These are phyloP conservation scores for Polychaeton citri DNA, from an alignment of 2,329 filamentous ascomycete genomes.

Conservation along the genomic window DNA sequence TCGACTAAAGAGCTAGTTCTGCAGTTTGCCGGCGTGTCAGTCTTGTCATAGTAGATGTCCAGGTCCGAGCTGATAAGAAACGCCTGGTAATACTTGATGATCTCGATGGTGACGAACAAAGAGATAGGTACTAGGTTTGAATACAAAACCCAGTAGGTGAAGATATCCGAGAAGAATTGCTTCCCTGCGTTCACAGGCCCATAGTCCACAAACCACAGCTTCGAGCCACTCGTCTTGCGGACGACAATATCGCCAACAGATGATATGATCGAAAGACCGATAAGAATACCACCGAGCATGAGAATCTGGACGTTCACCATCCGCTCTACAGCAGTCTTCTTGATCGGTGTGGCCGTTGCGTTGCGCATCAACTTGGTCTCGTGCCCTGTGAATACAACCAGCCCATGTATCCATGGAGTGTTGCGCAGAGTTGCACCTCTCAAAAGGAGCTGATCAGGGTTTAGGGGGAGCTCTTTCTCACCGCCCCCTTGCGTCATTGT, in stretches of 20 bases:
- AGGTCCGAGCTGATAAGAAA: slow-evolving; percentile 95
- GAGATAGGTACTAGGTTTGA: slow-evolving; percentile 95
- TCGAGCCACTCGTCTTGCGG: slow-evolving; percentile 47
- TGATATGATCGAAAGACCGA: slow-evolving; percentile 75
- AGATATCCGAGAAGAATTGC: slow-evolving; percentile 85
- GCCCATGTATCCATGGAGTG: slow-evolving; percentile 90
- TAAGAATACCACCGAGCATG: slow-evolving; percentile 71
- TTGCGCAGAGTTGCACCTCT: slow-evolving; percentile 89
- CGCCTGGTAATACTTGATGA: slow-evolving; percentile 98
- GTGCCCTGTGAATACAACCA: slow-evolving; percentile 94
- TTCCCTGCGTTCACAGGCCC: slow-evolving; percentile 51
- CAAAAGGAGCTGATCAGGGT: slow-evolving; percentile 83
- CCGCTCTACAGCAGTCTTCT: slow-evolving; percentile 87
- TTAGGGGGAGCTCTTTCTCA: slow-evolving; percentile 81
- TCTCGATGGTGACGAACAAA: slow-evolving; percentile 90
- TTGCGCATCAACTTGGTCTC: slow-evolving; percentile 99
- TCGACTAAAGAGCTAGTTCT: slow-evolving; percentile 93
- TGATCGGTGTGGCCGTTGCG: slow-evolving; percentile 91
- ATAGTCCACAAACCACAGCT: slow-evolving; percentile 62
- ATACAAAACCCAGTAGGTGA: slow-evolving; percentile 97
- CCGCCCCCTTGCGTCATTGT: slow-evolving; percentile 82
- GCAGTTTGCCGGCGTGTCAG: slow-evolving; percentile 88
- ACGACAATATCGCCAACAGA: slow-evolving; percentile 82
- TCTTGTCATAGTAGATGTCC: slow-evolving; percentile 95
- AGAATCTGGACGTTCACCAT: slow-evolving; percentile 91